These are phyloP conservation scores for Cyclotella baltica DNA, from an alignment of 108 stramenopile genomes.

Conservation along the genomic window DNA sequence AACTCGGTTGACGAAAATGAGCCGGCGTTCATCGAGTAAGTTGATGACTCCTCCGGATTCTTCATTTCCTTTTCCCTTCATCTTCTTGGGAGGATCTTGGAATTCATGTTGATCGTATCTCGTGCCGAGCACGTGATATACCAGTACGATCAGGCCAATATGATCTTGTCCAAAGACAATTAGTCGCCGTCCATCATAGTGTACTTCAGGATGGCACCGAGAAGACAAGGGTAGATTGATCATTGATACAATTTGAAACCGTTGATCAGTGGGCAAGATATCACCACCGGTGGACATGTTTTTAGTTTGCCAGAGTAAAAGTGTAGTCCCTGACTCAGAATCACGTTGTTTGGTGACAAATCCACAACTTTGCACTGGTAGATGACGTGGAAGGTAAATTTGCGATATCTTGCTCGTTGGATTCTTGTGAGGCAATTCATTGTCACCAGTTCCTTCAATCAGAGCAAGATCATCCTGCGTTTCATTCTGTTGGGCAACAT, in stretches of 20 bases:
- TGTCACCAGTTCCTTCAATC: slow-evolving; percentile 8
- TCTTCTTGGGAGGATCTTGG: slow-evolving; percentile 21
- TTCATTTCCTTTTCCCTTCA: slow-evolving; percentile 12
- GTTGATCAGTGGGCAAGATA: neutral
- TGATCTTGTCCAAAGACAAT: slow-evolving; percentile 79
- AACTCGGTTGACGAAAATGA: slow-evolving; percentile 63
- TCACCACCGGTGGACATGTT: slow-evolving; percentile 13
- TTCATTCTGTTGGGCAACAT: neutral
- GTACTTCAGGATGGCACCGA: slow-evolving; percentile 56
- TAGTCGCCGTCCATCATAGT: slow-evolving; percentile 67
- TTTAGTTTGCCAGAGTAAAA: slow-evolving; percentile 60
- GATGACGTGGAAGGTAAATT: slow-evolving; percentile 55
- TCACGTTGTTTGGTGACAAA: slow-evolving; percentile 70
- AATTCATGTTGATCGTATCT: slow-evolving; percentile 44
- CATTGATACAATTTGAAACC: slow-evolving; percentile 53
- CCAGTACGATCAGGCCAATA: slow-evolving; percentile 65
- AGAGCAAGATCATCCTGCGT: slow-evolving; percentile 43
- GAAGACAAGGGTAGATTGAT: slow-evolving; percentile 67
- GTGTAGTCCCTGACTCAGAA: slow-evolving; percentile 51
- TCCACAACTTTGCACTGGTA: slow-evolving; percentile 52
- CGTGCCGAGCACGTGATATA: slow-evolving; percentile 63
- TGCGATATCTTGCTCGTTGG: slow-evolving; percentile 44
- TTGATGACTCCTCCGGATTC: slow-evolving; percentile 53
- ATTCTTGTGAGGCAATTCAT: slow-evolving; percentile 47
- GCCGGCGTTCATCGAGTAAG: slow-evolving; percentile 13